Evolutionary conservation across 225 moss, liverwort and hornwort genomes (phyloP), one percentile per base, ranked within the genome.

Genomic region (Neckera pumila): DNA sequence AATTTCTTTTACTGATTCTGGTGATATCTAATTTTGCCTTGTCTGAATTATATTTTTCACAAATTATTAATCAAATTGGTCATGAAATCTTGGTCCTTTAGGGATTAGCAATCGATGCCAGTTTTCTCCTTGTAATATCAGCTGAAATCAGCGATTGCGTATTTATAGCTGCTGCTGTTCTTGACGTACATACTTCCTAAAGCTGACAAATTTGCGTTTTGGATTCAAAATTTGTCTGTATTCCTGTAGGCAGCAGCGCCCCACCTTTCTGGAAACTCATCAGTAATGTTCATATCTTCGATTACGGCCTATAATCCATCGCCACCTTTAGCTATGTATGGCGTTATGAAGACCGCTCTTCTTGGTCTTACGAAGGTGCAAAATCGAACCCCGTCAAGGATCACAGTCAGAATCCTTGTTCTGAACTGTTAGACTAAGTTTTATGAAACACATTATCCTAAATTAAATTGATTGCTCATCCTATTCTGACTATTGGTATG

Each of bases 351-450:
- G 90, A 97, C 97, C 38, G 92, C 97, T 85, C 96, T 99, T 64
- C 96, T 99, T 85, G 99, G 99, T 61, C 94, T 99, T 71, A 99
- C 99, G 12, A 99, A 99, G 99, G 97, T 97, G 76, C 86, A 86
- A 66, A 82, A 34, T 63, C 65, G 57, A 57, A 86, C 78, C 62
- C 65, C 63, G 63, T 81, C 84, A 86, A 92, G 86, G 54, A 81
- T 86, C 47, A 47, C 20, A 31, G 56, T 57, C 59, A 14, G 42
- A 51, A 38, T 64, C 23, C 40, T 57, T 9, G 31, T 19, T 53
- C 53, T 66, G 75, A 88, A 43, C 83, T 66, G 53, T 80, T 53
- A 45, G 36, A 59, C 23, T 8, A 33, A 33, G 49, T 47, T 56
- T 54, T 54, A 27, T 58, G 54, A 45, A 76, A 20, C 17, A 6